Percentiles rank a stretch among this genome's conserved stretches.
phyloP scores from a whole-genome alignment of 257 asterid species.

The Gentiana dahurica region DNA sequence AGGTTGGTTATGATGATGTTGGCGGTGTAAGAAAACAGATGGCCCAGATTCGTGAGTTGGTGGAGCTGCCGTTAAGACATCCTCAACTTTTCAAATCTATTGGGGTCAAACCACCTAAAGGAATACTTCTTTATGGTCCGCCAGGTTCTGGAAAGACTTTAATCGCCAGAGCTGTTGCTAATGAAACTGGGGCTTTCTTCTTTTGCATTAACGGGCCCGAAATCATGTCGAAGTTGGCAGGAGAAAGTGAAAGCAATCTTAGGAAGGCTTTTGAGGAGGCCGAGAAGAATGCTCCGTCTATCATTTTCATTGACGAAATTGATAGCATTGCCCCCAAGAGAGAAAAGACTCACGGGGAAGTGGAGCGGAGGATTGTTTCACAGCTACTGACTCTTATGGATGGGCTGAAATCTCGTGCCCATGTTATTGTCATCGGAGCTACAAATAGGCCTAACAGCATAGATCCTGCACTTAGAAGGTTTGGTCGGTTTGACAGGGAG shows the following conservation, averaged over 20 bases:
- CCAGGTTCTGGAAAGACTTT: conserved; percentile 92
- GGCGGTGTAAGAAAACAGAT: conserved; percentile 91
- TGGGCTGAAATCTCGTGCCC: conserved; percentile 88
- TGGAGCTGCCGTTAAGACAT: conserved; percentile 79
- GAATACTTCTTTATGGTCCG: conserved; percentile 74
- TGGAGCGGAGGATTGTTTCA: conserved; percentile 91
- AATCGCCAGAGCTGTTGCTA: conserved; percentile 87
- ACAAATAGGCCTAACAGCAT: conserved; percentile 91
- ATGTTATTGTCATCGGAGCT: conserved; percentile 87
- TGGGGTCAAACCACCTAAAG: conserved; percentile 87
- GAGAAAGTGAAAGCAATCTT: conserved; percentile 91
- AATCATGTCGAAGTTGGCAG: conserved; percentile 85
- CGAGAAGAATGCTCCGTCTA: conserved; percentile 92
- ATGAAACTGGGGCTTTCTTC: conserved; percentile 93
- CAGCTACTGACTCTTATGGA: conserved; percentile 94
- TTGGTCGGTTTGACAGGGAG: conserved; percentile 89
- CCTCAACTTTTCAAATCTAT: conserved; percentile 84
- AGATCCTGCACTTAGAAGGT: conserved; percentile 87
- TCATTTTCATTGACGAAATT: conserved; percentile 78
- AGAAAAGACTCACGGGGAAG: conserved; percentile 88
- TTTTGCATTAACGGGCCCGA: conserved; percentile 85
- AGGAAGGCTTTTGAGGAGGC: conserved; percentile 96
- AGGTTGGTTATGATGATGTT: conserved; percentile 82
- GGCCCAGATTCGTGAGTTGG: conserved; percentile 86
- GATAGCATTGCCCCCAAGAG: conserved; percentile 95